Evolutionary conservation across 768 basidiomycete species (phyloP).

Genomic region (Nidularia sp.): DNA sequence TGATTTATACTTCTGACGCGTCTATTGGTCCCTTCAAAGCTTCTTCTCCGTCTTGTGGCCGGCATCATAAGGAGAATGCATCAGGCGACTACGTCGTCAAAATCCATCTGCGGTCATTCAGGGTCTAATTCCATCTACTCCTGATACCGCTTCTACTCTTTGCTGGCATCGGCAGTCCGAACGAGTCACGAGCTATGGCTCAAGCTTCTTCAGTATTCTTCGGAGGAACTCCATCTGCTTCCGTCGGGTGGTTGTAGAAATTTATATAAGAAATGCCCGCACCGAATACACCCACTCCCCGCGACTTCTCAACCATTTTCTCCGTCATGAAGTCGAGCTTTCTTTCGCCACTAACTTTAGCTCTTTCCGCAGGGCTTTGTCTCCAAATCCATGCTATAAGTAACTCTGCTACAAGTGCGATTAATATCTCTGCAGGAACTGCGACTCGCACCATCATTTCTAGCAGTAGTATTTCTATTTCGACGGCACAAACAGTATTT

Average conservation of each 20-base stretch:
- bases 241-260: background rate
- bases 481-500: no score
- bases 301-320: background rate
- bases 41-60: background rate
- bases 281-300: background rate
- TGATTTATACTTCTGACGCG: background rate
- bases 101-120: background rate
- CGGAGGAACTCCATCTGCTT: background rate
- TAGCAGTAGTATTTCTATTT: no score
- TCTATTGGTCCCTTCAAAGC: background rate
- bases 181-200: no score
- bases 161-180: no score
- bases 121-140: background rate
- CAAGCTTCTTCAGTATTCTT: background rate
- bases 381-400: no score
- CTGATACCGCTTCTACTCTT: background rate
- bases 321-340: slow-evolving; percentile 1
- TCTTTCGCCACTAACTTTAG: no score
- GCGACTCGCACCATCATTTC: no score
- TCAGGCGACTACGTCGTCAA: background rate
- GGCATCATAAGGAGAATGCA: background rate
- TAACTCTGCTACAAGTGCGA: no score
- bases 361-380: no score
- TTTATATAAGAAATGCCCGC: background rate
- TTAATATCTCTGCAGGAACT: no score